phyloP scores from a whole-genome alignment of 1,139 yeast species.

The Candida sp. region DNA sequence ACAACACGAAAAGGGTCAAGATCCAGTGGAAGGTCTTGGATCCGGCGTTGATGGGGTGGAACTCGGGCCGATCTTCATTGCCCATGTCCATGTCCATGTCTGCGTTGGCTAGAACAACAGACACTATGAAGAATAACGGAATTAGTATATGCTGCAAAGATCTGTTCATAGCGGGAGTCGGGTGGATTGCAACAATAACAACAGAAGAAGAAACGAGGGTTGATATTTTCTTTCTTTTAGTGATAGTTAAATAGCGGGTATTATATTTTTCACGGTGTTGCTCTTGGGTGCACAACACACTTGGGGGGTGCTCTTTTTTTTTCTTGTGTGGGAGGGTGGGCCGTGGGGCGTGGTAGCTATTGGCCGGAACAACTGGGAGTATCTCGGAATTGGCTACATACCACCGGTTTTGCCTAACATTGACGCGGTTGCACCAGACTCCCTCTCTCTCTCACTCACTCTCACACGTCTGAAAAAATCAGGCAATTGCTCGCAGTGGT shows the following conservation, averaged over 20 bases:
- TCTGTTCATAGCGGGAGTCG: background rate
- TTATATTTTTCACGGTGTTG: background rate
- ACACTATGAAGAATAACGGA: background rate
- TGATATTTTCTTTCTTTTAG: too few species aligned
- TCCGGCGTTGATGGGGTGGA: conserved; percentile 51
- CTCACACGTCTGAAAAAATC: background rate
- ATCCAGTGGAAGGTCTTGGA: conserved; percentile 72
- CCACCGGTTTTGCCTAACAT: background rate
- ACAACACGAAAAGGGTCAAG: conserved; percentile 44
- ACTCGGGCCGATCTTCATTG: conserved; percentile 33
- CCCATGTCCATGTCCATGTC: conserved; percentile 36
- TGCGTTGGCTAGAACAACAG: background rate
- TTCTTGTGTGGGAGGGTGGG: background rate
- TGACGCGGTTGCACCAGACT: background rate
- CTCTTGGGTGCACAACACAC: background rate
- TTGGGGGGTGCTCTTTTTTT: too few species aligned
- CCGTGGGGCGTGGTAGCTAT: background rate
- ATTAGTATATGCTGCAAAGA: background rate
- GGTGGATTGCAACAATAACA: background rate
- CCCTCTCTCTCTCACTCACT: too few species aligned
- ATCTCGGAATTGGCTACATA: background rate
- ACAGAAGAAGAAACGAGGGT: background rate
- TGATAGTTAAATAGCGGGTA: background rate
- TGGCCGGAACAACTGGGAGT: conserved; percentile 1
- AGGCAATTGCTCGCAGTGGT: background rate